phyloP scores from a whole-genome alignment of 768 basidiomycete genomes.

The Trametes meyenii region DNA sequence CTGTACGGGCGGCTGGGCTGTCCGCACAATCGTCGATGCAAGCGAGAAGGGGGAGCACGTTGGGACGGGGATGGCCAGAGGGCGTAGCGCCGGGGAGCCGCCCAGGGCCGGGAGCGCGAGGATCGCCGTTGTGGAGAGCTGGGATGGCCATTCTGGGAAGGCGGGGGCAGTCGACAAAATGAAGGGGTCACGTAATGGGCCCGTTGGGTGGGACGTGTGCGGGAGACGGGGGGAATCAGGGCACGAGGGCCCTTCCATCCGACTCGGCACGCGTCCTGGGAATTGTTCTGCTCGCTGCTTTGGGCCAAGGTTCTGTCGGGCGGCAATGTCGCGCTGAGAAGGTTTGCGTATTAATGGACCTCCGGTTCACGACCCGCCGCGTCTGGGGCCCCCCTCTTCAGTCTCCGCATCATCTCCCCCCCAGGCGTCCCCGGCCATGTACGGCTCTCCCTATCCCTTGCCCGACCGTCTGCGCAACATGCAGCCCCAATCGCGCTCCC shows the following conservation, averaged over 20 bases:
- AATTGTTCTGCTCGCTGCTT: conserved; percentile 1
- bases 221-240: conserved; percentile 1
- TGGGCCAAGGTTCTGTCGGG: conserved; percentile 12
- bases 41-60: conserved; percentile 7
- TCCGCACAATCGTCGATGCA: conserved; percentile 14
- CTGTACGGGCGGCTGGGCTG: not conserved
- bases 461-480: conserved; percentile 15
- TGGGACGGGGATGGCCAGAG: not conserved
- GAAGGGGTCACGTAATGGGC: conserved; percentile 1
- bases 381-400: conserved; percentile 17
- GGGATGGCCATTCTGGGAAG: not conserved
- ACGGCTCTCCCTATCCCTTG: conserved; percentile 12
- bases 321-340: conserved; percentile 16
- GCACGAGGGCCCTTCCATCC: not conserved
- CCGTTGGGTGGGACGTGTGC: not conserved
- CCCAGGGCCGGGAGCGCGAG: not conserved
- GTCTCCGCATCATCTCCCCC: conserved; percentile 23
- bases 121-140: not conserved
- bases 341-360: conserved; percentile 18
- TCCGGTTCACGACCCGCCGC: conserved; percentile 23
- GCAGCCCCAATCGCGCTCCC: conserved; percentile 16
- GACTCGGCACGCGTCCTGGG: conserved; percentile 11
- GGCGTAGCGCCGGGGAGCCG: not conserved
- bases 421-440: conserved; percentile 20
- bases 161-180: not conserved